Conservation (phyloP, 2,329 filamentous ascomycete species). For the Colletotrichum chrysophilum region DNA sequence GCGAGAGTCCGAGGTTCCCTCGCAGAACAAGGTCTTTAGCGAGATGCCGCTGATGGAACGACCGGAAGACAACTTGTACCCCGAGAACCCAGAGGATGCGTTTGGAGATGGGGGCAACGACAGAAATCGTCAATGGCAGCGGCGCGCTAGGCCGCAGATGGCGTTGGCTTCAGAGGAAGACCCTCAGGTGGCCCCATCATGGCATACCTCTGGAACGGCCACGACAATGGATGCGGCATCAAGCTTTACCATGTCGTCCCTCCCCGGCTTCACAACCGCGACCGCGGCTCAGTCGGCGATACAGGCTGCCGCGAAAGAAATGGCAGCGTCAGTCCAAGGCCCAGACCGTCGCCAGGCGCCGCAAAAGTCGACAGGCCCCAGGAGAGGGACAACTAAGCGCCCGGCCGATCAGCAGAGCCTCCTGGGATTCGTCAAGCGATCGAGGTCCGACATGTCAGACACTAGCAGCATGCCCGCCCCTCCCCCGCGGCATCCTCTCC, state of each 20-base stretch:
- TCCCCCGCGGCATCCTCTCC: background rate
- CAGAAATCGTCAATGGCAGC: constrained; percentile 12
- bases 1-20: constrained; percentile 57
- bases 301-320: constrained; percentile 32
- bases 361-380: constrained; percentile 17
- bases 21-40: constrained; percentile 58
- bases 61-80: constrained; percentile 72
- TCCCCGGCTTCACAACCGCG: constrained; percentile 68
- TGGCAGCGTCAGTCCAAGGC: constrained; percentile 15
- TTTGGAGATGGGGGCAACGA: background rate
- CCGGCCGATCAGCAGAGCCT: constrained; percentile 46
- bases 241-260: constrained; percentile 63
- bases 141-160: constrained; percentile 1
- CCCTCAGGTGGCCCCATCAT: background rate
- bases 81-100: constrained; percentile 40
- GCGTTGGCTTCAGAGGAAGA: background rate
- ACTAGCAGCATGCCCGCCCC: constrained; percentile 14
- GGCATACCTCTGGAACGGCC: constrained; percentile 20
- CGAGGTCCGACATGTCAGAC: constrained; percentile 11
- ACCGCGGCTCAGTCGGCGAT: constrained; percentile 55
- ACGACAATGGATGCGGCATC: constrained; percentile 68
- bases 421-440: constrained; percentile 41
- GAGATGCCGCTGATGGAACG: constrained; percentile 57
- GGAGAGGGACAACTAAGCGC: constrained; percentile 35
- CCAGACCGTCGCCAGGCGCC: constrained; percentile 21